Percentiles rank a stretch among this genome's conserved stretches.
phyloP scores from a whole-genome alignment of 345 rosid species.

The Salix brachista region DNA sequence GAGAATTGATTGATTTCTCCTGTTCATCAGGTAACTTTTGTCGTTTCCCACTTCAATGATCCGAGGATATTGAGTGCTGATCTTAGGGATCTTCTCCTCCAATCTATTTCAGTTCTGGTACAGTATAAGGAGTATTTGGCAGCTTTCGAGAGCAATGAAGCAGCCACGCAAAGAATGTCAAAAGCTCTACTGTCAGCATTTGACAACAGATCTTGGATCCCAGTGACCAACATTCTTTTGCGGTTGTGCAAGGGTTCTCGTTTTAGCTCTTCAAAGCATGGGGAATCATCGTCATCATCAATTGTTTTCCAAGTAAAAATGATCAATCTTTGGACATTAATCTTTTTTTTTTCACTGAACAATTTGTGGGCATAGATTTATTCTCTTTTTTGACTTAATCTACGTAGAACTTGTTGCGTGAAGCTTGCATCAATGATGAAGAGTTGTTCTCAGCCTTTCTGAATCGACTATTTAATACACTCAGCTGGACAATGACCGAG shows the following conservation, averaged over 20 bases:
- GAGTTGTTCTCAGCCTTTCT: constrained; percentile 81
- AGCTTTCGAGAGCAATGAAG: constrained; percentile 82
- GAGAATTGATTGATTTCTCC: constrained; percentile 6
- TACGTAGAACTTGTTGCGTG: constrained; percentile 66
- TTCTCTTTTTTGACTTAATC: constrained; percentile 13
- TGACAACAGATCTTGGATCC: constrained; percentile 95
- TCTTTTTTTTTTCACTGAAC: constrained; percentile 1
- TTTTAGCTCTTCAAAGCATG: constrained; percentile 72
- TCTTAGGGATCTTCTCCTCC: constrained; percentile 90
- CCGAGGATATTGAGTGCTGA: constrained; percentile 83
- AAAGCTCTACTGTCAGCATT: constrained; percentile 75
- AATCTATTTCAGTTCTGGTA: constrained; percentile 85
- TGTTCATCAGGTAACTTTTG: constrained; percentile 72
- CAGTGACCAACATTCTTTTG: constrained; percentile 84
- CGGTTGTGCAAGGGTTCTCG: constrained; percentile 83
- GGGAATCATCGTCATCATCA: constrained; percentile 72
- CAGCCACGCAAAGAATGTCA: constrained; percentile 73
- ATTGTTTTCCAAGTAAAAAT: constrained; percentile 70
- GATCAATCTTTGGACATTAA: constrained; percentile 2
- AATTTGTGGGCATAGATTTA: background rate
- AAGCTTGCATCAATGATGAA: constrained; percentile 64
- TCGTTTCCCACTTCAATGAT: constrained; percentile 86
- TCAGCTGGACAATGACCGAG: constrained; percentile 98
- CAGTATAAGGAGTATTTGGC: constrained; percentile 82
- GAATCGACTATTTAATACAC: constrained; percentile 86